These are phyloP conservation scores for Yarrowia porcina DNA, from an alignment of 805 yeast genomes.

Conservation along the genomic window DNA sequence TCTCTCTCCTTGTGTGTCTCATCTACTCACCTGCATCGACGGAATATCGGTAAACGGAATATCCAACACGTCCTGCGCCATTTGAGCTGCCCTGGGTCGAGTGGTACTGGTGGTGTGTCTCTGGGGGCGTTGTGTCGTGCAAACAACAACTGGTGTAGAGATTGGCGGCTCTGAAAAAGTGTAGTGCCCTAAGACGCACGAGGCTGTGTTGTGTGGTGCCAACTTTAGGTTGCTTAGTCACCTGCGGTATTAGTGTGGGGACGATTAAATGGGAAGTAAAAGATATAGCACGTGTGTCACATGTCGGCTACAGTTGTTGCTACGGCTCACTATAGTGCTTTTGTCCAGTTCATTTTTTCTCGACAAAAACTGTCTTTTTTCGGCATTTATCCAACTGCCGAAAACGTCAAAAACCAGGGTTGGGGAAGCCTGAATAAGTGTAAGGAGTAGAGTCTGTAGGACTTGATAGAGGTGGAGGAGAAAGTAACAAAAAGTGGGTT, in stretches of 20 bases:
- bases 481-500: not conserved
- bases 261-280: not conserved
- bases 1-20: not conserved
- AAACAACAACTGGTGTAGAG: conserved; percentile 17
- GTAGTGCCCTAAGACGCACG: conserved; percentile 15
- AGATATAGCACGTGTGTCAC: not conserved
- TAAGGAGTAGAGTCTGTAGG: no score
- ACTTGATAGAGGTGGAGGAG: no score
- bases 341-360: not conserved
- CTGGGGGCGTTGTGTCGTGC: conserved; percentile 8
- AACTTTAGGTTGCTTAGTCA: conserved; percentile 18
- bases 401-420: not conserved
- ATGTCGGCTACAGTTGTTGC: not conserved
- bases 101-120: not conserved
- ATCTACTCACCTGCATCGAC: conserved; percentile 23
- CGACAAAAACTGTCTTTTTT: not conserved
- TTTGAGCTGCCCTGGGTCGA: conserved; percentile 5
- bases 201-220: conserved; percentile 19
- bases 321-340: not conserved
- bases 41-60: conserved; percentile 25
- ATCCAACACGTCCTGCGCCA: conserved; percentile 26
- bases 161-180: conserved; percentile 16
- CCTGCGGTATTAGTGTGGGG: conserved; percentile 16
- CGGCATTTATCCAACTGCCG: not conserved
- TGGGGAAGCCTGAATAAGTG: not conserved